Evolutionary conservation across 257 asterid genomes (phyloP), one percentile per base, ranked within the genome.

Genomic region (Solanum piurae): DNA sequence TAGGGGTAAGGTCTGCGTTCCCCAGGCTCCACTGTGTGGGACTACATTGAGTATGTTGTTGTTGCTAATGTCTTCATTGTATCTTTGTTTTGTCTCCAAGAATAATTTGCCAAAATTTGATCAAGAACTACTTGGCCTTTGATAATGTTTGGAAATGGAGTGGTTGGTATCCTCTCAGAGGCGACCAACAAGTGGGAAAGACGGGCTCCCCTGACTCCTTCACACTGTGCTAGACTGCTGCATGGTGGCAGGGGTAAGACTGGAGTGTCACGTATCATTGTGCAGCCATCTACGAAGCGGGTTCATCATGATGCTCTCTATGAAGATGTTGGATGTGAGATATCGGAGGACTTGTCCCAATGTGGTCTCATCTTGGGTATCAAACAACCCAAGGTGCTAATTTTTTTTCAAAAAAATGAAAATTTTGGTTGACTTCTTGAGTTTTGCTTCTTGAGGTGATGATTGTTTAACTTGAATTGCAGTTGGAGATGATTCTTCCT

Each of bases 151-250:
- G 98, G 99, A 5, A 95, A 95, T 69, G 98, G 99, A 87, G 95
- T 97, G 60, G 90, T 97, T 27, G 99, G 99, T 36, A 93, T 97
- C 85, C 96, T 97, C 87, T 92, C 98, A 2, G 99, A 97, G 94
- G 92, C 98, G 85, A 97, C 99, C 5, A 97, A 95, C 88, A 97
- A 95, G 92, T 97, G 99, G 99, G 99, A 97, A 91, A 93, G 98
- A 89, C 92, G 99, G 92, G 98, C 87, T 74, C 99, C 99, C 11
- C 89, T 97, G 44, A 93, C 98, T 49, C 99, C 98, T 55, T 90
- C 98, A 25, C 99, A 95, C 90, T 97, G 99, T 89, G 99, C 99
- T 52, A 89, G 96, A 13, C 84, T 97, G 85, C 91, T 97, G 85
- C 96, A 92, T 84, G 93, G 98, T 12, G 99, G 98, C 77, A 91